phyloP scores from a whole-genome alignment of 352 stramenopile genomes.

The Globisporangium emineosum region DNA sequence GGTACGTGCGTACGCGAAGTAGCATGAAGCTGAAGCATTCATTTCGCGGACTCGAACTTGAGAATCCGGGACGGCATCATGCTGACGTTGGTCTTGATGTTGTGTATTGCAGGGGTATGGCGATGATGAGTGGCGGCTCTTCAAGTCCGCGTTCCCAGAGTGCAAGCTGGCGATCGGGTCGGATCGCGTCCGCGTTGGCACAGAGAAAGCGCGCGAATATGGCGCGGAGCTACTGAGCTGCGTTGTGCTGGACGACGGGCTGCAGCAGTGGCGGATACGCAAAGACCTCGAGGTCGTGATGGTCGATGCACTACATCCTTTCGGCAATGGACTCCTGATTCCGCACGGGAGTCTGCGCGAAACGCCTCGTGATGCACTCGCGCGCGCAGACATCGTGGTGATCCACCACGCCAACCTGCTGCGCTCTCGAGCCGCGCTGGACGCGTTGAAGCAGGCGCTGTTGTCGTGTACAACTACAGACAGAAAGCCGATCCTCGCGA shows the following conservation, averaged over 20 bases:
- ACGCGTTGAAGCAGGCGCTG: slow-evolving; percentile 22
- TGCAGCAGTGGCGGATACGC: slow-evolving; percentile 64
- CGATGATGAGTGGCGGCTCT: slow-evolving; percentile 67
- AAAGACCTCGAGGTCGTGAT: slow-evolving; percentile 74
- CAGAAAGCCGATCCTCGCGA: slow-evolving; percentile 33
- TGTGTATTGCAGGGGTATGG: slow-evolving; percentile 38
- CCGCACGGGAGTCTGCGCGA: slow-evolving; percentile 59
- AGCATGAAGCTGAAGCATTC: background rate
- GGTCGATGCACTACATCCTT: slow-evolving; percentile 61
- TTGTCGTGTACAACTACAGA: slow-evolving; percentile 7
- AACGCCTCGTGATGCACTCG: slow-evolving; percentile 35
- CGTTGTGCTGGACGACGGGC: slow-evolving; percentile 58
- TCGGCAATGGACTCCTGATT: slow-evolving; percentile 60
- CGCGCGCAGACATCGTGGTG: slow-evolving; percentile 48
- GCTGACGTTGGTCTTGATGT: background rate
- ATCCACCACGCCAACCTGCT: slow-evolving; percentile 61
- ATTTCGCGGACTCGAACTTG: too few species aligned
- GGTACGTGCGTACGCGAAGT: slow-evolving; percentile 14
- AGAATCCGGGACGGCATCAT: too few species aligned
- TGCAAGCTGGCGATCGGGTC: slow-evolving; percentile 40
- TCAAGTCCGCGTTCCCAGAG: slow-evolving; percentile 38
- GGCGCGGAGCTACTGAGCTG: slow-evolving; percentile 26
- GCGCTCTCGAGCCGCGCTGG: slow-evolving; percentile 3
- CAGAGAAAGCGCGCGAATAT: slow-evolving; percentile 9
- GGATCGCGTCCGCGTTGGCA: slow-evolving; percentile 30